Evolutionary conservation across 2,329 filamentous ascomycete genomes (phyloP), one percentile per base, ranked within the genome.

Genomic region (Trichophyton mentagrophytes): DNA sequence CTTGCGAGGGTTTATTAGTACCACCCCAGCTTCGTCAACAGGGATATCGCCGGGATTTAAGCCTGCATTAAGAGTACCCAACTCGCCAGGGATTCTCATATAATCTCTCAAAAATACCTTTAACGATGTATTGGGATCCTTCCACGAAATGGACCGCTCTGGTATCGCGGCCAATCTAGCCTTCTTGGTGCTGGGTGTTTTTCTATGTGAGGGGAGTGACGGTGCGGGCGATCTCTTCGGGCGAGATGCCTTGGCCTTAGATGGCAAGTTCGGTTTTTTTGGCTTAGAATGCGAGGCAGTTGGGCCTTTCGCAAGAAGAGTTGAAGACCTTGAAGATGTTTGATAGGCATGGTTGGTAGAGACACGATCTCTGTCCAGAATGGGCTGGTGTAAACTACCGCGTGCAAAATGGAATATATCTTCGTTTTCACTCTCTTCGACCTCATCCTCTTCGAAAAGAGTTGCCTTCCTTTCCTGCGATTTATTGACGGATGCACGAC

Each of bases 61-160:
- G 11, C 59, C 27, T 53, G 22, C 33, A 55, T 15, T 15, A 42
- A 2, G 69, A 42, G 65, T 68, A 27, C 62, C 61, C 2, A 70
- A 66, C 53, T 74, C 71, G 22, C 57, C 61, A 13, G 68, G 61
- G 20, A 73, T 64, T 20, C 73, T 71, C 51, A 69, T 67, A 57
- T 74, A 70, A 2, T 67, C 67, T 38, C 68, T 64, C 11, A 69
- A 70, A 69, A 72, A 76, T 5, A 61, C 62, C 61, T 75, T 76
- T 62, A 76, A 74, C 0, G 72, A 70, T 1, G 74, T 76, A 58
- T 72, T 69, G 1, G 66, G 67, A 46, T 69, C 65, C 36, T 72
- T 69, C 8, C 68, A 71, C 72, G 71, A 74, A 11, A 55, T 22
- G 40, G 57, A 47, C 8, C 3, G 6, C 13, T 4, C 27, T 30